Conservation (phyloP, 371 early-diverging fungal species). For the Dentiscutata heterogama region DNA sequence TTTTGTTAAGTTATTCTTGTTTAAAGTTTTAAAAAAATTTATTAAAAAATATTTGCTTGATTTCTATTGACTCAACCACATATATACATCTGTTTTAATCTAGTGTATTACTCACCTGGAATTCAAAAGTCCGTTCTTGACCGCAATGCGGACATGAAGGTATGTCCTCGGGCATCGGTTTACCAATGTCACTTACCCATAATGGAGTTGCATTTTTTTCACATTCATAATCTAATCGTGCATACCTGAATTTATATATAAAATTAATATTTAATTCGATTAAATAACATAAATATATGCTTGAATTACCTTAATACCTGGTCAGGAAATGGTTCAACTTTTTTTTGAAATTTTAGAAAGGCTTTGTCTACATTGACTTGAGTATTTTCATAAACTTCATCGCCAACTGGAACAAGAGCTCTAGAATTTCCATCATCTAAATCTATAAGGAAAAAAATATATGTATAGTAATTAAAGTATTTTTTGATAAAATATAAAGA, state of each 20-base stretch:
- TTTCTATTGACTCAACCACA: too few species aligned
- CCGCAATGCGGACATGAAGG: slow-evolving; percentile 83
- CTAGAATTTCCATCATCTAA: slow-evolving; percentile 53
- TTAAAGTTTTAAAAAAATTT: too few species aligned
- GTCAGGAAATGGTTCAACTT: slow-evolving; percentile 80
- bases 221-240: slow-evolving; percentile 71
- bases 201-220: slow-evolving; percentile 76
- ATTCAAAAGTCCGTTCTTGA: slow-evolving; percentile 85
- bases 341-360: slow-evolving; percentile 92
- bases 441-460: not conserved
- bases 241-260: slow-evolving; percentile 58
- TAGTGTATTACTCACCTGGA: slow-evolving; percentile 71
- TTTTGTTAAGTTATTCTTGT: too few species aligned
- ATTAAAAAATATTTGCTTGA: too few species aligned
- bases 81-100: too few species aligned
- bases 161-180: slow-evolving; percentile 67
- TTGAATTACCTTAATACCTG: slow-evolving; percentile 84
- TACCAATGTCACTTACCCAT: slow-evolving; percentile 79
- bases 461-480: not conserved
- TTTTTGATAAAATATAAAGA: too few species aligned
- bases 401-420: slow-evolving; percentile 67
- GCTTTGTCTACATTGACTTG: slow-evolving; percentile 89
- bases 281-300: not conserved
- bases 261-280: not conserved
- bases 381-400: slow-evolving; percentile 81